Conservation (phyloP, 164 flowering plant species). For the Brasenia schreberi region DNA sequence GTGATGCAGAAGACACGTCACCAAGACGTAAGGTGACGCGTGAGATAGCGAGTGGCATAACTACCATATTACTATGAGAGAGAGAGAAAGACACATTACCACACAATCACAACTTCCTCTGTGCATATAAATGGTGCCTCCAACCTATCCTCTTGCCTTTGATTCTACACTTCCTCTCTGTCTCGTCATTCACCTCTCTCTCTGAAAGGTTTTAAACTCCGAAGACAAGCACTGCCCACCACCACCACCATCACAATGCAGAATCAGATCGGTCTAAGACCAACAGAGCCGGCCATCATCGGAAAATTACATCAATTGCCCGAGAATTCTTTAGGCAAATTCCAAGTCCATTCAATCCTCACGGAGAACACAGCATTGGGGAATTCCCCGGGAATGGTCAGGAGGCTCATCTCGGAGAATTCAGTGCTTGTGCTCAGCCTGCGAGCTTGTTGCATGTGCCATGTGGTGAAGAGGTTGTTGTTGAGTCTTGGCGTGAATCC, state of each 20-base stretch:
- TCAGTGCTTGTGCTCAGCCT: constrained; percentile 50
- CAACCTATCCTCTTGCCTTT: neutral
- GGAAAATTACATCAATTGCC: neutral
- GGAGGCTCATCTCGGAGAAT: constrained; percentile 37
- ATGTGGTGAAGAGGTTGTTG: constrained; percentile 55
- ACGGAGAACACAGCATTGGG: neutral
- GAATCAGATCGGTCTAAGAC: constrained; percentile 35
- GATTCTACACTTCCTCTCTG: neutral
- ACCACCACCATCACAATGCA: neutral
- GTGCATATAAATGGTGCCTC: neutral
- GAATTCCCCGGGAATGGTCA: constrained; percentile 5
- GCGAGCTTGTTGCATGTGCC: constrained; percentile 76
- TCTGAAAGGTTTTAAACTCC: neutral
- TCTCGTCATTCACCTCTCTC: neutral
- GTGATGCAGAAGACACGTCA: constrained; percentile 7
- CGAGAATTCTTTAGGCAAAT: neutral
- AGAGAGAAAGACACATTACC: neutral
- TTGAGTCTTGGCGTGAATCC: constrained; percentile 65
- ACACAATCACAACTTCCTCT: neutral
- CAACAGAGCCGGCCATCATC: constrained; percentile 19
- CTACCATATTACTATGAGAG: constrained; percentile 13
- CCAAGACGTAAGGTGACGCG: constrained; percentile 8
- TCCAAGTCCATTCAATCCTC: neutral
- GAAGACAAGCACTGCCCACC: neutral
- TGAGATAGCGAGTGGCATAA: constrained; percentile 4